Percentiles rank a stretch among this genome's conserved stretches.
Conservation (phyloP, 192 early-diverging fungal species). For the Entrophospora sp. region DNA sequence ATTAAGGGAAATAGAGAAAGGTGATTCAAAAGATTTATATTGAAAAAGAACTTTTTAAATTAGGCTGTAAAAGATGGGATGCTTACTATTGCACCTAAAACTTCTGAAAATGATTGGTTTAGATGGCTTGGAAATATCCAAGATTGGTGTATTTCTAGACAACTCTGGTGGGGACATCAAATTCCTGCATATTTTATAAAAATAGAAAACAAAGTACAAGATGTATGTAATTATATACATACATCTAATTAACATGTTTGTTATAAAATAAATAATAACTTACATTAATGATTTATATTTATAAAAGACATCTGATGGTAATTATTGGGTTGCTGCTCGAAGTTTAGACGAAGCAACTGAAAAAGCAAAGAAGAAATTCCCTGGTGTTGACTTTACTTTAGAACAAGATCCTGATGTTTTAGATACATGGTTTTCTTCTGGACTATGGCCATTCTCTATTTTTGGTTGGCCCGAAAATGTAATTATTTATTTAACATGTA, state of each 20-base stretch:
- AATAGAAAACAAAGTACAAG: conserved; percentile 56
- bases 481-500: neutral
- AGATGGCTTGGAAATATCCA: conserved; percentile 91
- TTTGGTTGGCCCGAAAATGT: conserved; percentile 90
- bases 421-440: conserved; percentile 99
- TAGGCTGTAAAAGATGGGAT: conserved; percentile 70
- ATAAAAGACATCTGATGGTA: conserved; percentile 47
- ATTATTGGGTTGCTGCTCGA: conserved; percentile 85
- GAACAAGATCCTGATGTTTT: conserved; percentile 96
- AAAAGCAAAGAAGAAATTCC: conserved; percentile 73
- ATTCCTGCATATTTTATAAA: conserved; percentile 91
- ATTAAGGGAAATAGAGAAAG: no score
- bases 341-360: conserved; percentile 63
- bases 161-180: conserved; percentile 99
- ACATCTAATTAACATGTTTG: neutral
- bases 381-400: conserved; percentile 67
- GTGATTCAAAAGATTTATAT: no score
- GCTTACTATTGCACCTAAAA: conserved; percentile 73
- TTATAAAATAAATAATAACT: neutral
- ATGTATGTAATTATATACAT: conserved; percentile 18
- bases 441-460: conserved; percentile 97
- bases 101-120: conserved; percentile 93
- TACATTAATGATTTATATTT: conserved; percentile 1
- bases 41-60: no score
- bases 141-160: conserved; percentile 98